Evolutionary conservation across 148 eudicot species (phyloP).

Genomic region (Persicaria maculosa): DNA sequence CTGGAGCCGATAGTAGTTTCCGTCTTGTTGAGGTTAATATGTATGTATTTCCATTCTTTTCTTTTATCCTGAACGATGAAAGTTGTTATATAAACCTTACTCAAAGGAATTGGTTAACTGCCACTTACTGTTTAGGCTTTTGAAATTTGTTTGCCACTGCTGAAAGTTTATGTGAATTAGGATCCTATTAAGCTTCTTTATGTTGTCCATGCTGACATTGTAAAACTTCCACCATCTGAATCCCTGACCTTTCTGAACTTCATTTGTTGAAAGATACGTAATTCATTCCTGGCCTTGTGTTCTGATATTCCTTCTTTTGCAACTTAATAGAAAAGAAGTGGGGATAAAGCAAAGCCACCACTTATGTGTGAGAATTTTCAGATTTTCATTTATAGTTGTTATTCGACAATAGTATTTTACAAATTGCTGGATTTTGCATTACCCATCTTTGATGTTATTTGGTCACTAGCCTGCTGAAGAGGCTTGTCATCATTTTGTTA

Average conservation of each 20-base stretch:
- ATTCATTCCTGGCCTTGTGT: slow-evolving; percentile 1
- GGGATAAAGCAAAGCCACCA: not conserved
- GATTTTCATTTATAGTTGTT: not conserved
- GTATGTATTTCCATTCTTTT: slow-evolving; percentile 40
- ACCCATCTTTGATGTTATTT: not conserved
- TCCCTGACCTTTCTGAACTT: not conserved
- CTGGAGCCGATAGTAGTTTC: slow-evolving; percentile 99
- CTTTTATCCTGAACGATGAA: not conserved
- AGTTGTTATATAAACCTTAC: not conserved
- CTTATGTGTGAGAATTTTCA: not conserved
- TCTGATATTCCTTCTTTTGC: not conserved
- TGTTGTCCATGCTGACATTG: not conserved
- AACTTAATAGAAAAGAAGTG: not conserved
- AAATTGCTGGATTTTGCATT: not conserved
- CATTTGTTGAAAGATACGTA: not conserved
- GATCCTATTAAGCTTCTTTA: not conserved
- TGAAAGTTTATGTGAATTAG: not conserved
- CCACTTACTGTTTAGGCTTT: not conserved
- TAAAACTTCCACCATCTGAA: not conserved
- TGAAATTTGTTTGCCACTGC: not conserved
- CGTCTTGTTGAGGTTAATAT: slow-evolving; percentile 85
- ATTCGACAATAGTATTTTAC: not conserved
- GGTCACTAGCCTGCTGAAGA: slow-evolving; percentile 1
- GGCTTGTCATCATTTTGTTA: not conserved
- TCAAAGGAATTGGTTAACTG: not conserved